A percentile compares a stretch with the other conserved stretches of the same genome.
These are phyloP conservation scores for Rhipidocladum racemiflorum DNA, from an alignment of 176 grass and related monocot species.

Conservation along the genomic window DNA sequence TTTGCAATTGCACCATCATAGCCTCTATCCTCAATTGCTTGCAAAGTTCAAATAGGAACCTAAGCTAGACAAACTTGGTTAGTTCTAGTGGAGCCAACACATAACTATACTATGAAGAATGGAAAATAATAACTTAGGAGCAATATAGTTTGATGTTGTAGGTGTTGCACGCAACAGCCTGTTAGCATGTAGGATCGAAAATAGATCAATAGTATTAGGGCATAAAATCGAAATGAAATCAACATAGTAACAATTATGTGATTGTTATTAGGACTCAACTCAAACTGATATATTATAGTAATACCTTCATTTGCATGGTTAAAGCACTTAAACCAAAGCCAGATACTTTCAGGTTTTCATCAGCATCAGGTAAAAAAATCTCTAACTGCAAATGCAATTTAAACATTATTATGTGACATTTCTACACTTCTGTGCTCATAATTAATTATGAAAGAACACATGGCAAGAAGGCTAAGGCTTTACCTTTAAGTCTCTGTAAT, in stretches of 20 bases:
- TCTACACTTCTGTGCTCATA: constrained; percentile 6
- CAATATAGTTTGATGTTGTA: constrained; percentile 95
- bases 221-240: neutral
- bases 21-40: constrained; percentile 95
- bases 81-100: neutral
- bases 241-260: constrained; percentile 11
- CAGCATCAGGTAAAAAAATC: constrained; percentile 85
- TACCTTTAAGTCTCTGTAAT: constrained; percentile 97
- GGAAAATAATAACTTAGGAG: constrained; percentile 68
- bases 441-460: constrained; percentile 18
- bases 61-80: constrained; percentile 3
- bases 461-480: neutral
- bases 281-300: neutral
- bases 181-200: constrained; percentile 49
- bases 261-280: constrained; percentile 3
- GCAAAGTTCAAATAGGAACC: constrained; percentile 16
- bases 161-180: constrained; percentile 94
- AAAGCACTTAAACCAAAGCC: constrained; percentile 97
- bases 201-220: constrained; percentile 20
- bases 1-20: constrained; percentile 93
- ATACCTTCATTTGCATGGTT: no score
- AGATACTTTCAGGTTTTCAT: constrained; percentile 89
- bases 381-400: constrained; percentile 67
- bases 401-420: constrained; percentile 29
- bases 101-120: neutral